A percentile compares a stretch with the other conserved stretches of the same genome.
phyloP scores from a whole-genome alignment of 345 rosid genomes.

The Salix purpurea region DNA sequence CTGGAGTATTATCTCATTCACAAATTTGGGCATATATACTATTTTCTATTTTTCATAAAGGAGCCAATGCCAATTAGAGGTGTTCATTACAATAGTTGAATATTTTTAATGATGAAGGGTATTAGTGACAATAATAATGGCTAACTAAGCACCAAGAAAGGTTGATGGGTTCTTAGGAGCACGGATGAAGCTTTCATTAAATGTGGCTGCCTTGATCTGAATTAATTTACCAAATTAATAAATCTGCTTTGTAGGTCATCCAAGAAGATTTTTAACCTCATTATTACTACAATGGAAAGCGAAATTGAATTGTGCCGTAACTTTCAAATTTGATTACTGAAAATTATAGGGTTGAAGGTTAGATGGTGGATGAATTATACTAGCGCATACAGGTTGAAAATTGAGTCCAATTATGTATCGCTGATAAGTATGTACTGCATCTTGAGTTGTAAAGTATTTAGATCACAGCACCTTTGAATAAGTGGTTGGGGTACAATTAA shows the following conservation, averaged over 20 bases:
- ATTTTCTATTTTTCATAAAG: no score
- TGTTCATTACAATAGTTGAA: no score
- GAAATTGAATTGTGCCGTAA: neutral
- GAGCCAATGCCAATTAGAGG: no score
- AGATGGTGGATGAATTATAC: neutral
- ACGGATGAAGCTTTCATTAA: neutral
- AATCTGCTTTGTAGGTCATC: neutral
- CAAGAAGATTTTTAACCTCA: neutral
- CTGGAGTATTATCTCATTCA: neutral
- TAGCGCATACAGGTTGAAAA: neutral
- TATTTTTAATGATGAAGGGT: neutral
- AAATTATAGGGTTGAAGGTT: no score
- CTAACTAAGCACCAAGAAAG: neutral
- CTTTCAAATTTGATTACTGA: neutral
- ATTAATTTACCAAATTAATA: neutral
- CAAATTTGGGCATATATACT: no score
- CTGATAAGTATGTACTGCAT: neutral
- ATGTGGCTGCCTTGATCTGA: neutral
- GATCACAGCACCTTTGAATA: neutral
- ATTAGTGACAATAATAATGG: neutral
- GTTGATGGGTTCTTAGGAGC: neutral
- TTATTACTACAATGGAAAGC: neutral
- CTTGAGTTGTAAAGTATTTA: neutral
- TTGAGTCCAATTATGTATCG: neutral
- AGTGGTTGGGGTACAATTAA: neutral